Evolutionary conservation across 1,139 yeast genomes (phyloP), one percentile per base, ranked within the genome.

Genomic region (Taphrina confusa): DNA sequence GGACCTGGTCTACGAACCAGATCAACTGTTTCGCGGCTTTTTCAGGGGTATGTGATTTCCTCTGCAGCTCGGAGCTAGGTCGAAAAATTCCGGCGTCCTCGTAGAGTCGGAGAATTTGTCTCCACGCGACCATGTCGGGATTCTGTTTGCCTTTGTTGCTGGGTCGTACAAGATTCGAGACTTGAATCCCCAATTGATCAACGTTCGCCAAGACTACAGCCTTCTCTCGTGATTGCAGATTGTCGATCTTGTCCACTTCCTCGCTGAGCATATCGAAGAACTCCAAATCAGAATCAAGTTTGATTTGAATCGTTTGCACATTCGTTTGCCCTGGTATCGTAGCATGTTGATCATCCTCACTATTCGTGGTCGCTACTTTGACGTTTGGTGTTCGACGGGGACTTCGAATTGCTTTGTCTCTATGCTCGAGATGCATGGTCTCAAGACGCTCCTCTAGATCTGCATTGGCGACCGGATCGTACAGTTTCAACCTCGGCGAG

Each of bases 121-220:
- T 74, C 92, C 92, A 85, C n/a, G 76, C 76, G 67, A 83, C 83
- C 71, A 85, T 73, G 67, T 85, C 91, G 0, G 80, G 74, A 61
- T 75, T 76, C 63, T 75, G 79, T 16, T 73, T 67, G n/a, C 59
- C 59, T 44, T 62, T 64, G n/a, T 61, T 61, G 27, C 69, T 69
- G 0, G 83, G 82, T 12, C 73, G 68, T 0, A 81, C 72, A 8
- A 84, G 73, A 1, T 65, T 65, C 61, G 78, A 75, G 14, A 84
- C 80, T 52, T 79, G 76, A 0, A 63, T 60, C 1, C 77, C 72
- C 60, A 84, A 72, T 52, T 75, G 76, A 2, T 69, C 61, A 36
- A 54, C 45, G 16, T 42, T 42, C 5, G 31, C 23, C 3, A 46
- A 27, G 5, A 54, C 58, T 20, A 28, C 6, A 18, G 39, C 20